A percentile compares a stretch with the other conserved stretches of the same genome.
Conservation (phyloP, 108 stramenopile species). For the Asterionellopsis glacialis region DNA sequence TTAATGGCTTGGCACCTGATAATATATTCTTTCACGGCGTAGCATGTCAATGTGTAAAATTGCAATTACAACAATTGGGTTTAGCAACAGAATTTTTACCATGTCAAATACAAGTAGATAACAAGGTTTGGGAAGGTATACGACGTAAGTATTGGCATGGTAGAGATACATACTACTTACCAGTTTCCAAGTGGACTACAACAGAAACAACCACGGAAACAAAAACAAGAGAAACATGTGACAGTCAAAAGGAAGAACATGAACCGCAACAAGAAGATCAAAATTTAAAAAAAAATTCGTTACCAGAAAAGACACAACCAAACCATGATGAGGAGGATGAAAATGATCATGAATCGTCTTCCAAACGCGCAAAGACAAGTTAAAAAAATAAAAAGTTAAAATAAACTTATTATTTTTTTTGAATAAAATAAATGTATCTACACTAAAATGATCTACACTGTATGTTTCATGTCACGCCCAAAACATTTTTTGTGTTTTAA, state of each 20-base stretch:
- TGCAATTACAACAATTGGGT: constrained; percentile 68
- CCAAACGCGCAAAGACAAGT: no score
- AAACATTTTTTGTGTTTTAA: no score
- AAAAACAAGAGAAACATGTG: neutral
- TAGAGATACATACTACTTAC: constrained; percentile 85
- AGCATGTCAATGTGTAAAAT: constrained; percentile 77
- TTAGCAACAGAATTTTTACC: constrained; percentile 74
- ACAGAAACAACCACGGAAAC: neutral
- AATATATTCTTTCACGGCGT: constrained; percentile 96
- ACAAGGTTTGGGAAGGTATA: constrained; percentile 85
- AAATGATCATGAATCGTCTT: no score
- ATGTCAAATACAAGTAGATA: constrained; percentile 70
- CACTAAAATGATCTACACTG: no score
- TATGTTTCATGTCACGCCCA: no score
- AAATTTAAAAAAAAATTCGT: no score
- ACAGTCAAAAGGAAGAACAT: neutral
- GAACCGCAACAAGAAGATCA: no score
- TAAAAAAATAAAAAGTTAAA: no score
- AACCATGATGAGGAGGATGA: no score
- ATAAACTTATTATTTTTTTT: no score
- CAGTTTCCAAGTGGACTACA: constrained; percentile 64
- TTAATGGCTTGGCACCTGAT: constrained; percentile 93
- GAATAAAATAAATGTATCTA: no score
- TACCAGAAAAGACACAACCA: no score
- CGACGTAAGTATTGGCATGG: constrained; percentile 91